Evolutionary conservation across 2,329 filamentous ascomycete species (phyloP).

Genomic region (Aplosporella prunicola): DNA sequence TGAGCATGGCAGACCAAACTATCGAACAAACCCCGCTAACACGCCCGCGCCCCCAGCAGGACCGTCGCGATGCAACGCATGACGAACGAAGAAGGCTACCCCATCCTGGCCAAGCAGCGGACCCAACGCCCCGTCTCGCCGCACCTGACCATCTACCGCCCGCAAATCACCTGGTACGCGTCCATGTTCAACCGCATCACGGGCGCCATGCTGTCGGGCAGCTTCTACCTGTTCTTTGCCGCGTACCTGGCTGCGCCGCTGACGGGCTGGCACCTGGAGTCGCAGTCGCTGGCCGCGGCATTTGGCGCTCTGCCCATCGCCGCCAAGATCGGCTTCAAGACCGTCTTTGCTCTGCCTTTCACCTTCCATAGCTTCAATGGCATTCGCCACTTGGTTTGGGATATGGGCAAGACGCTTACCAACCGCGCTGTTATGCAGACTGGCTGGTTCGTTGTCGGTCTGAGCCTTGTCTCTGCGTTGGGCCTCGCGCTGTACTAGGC

Average conservation of each 20-base stretch:
- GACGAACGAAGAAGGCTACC: slow-evolving; percentile 43
- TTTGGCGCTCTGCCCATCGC: slow-evolving; percentile 53
- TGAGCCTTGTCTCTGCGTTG: slow-evolving; percentile 35
- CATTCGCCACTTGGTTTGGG: slow-evolving; percentile 63
- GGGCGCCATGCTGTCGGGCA: slow-evolving; percentile 61
- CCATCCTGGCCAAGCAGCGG: slow-evolving; percentile 74
- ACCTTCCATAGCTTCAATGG: slow-evolving; percentile 61
- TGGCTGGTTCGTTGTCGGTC: slow-evolving; percentile 53
- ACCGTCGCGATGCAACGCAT: slow-evolving; percentile 50
- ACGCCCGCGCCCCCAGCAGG: slow-evolving; percentile 15
- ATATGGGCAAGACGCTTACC: slow-evolving; percentile 51
- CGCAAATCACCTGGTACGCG: slow-evolving; percentile 75
- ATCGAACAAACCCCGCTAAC: no score
- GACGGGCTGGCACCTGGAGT: slow-evolving; percentile 62
- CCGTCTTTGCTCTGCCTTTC: slow-evolving; percentile 52
- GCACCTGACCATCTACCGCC: slow-evolving; percentile 77
- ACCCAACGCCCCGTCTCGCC: slow-evolving; percentile 72
- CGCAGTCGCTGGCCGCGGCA: slow-evolving; percentile 51
- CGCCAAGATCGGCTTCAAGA: slow-evolving; percentile 52
- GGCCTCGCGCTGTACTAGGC: slow-evolving; percentile 6
- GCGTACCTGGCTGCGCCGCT: slow-evolving; percentile 74
- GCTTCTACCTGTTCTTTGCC: slow-evolving; percentile 69
- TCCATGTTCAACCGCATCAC: slow-evolving; percentile 75
- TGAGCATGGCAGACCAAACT: no score
- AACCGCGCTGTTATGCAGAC: slow-evolving; percentile 57